Conservation (phyloP, 257 asterid species). For the Striga asiatica region DNA sequence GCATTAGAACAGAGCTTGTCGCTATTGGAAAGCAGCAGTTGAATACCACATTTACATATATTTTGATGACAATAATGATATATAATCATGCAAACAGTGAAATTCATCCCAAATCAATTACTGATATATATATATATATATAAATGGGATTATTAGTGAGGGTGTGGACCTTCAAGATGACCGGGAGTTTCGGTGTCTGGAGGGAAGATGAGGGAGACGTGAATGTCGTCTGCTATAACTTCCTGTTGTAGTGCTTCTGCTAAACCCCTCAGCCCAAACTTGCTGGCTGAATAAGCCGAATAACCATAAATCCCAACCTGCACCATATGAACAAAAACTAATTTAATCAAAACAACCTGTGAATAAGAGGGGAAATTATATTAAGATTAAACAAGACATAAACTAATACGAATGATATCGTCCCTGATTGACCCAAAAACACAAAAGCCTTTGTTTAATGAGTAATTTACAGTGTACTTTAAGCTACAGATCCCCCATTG, state of each 20-base stretch:
- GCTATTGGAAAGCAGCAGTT: too few relatives aligned
- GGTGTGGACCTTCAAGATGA: constrained; percentile 40
- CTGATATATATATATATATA: too few relatives aligned
- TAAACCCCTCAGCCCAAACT: constrained; percentile 70
- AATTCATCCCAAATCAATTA: too few relatives aligned
- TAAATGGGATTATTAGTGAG: not conserved
- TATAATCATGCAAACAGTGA: too few relatives aligned
- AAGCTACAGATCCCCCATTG: too few relatives aligned
- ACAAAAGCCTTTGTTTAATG: too few relatives aligned
- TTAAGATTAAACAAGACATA: not conserved
- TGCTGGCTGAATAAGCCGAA: constrained; percentile 73
- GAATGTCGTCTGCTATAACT: constrained; percentile 52
- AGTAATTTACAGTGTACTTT: too few relatives aligned
- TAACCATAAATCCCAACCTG: constrained; percentile 80
- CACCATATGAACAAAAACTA: not conserved
- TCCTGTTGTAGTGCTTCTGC: constrained; percentile 85
- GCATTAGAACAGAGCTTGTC: too few relatives aligned
- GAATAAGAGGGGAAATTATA: not conserved
- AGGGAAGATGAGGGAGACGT: constrained; percentile 64
- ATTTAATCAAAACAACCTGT: not conserved
- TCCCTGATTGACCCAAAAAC: too few relatives aligned
- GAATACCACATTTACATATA: too few relatives aligned
- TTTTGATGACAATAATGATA: too few relatives aligned
- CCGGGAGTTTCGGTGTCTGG: constrained; percentile 86
- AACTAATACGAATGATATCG: too few relatives aligned